Evolutionary conservation across 2,329 filamentous ascomycete genomes (phyloP).

Genomic region (Fusarium domesticum): DNA sequence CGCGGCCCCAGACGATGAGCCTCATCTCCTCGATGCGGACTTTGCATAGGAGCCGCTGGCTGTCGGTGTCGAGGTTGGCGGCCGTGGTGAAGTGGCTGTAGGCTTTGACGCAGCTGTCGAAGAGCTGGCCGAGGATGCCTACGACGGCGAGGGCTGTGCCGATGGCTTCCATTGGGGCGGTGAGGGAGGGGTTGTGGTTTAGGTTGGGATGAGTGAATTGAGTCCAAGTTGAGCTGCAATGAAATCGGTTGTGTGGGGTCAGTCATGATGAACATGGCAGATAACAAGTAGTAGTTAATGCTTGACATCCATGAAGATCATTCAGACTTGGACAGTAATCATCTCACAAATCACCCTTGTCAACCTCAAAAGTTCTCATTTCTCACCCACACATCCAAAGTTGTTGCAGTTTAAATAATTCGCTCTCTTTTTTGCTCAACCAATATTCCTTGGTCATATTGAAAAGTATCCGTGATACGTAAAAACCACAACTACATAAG

Average conservation of each 20-base stretch:
- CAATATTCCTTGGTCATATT: no score
- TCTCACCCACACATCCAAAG: no score
- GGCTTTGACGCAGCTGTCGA: conserved; percentile 46
- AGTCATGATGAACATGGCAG: not conserved
- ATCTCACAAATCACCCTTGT: no score
- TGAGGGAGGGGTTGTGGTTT: not conserved
- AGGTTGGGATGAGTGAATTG: not conserved
- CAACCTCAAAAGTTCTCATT: no score
- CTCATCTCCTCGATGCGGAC: conserved; percentile 50
- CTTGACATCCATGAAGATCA: no score
- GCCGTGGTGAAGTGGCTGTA: conserved; percentile 45
- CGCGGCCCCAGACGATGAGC: conserved; percentile 45
- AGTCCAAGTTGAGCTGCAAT: no score
- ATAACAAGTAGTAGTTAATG: no score
- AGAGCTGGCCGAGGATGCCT: conserved; percentile 45
- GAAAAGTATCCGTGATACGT: no score
- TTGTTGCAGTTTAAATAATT: no score
- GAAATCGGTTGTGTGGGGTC: no score
- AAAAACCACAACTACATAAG: not conserved
- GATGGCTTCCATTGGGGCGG: conserved; percentile 39
- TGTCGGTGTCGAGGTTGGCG: conserved; percentile 41
- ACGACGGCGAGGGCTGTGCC: conserved; percentile 44
- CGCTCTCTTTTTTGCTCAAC: no score
- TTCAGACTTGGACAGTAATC: no score
- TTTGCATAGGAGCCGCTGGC: conserved; percentile 45